Conservation (phyloP, 2,329 filamentous ascomycete species). For the Alternaria brassicae region DNA sequence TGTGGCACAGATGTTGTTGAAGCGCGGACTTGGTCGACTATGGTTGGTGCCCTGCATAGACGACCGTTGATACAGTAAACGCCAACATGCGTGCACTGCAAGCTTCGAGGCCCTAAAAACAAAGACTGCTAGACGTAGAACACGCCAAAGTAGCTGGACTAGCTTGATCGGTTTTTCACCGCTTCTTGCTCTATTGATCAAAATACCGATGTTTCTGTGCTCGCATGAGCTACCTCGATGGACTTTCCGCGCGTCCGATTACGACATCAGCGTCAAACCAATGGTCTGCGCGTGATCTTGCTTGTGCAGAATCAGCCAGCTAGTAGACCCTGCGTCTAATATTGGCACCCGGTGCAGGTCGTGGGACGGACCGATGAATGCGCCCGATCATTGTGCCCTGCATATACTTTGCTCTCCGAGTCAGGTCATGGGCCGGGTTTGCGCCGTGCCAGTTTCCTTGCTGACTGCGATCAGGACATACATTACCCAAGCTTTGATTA, state of each 20-base stretch:
- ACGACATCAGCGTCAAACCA: neutral
- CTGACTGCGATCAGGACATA: neutral
- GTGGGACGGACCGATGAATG: slow-evolving; percentile 8
- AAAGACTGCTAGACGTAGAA: neutral
- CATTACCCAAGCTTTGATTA: neutral
- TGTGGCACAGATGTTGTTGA: slow-evolving; percentile 1
- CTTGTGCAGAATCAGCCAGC: neutral
- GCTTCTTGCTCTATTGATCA: neutral
- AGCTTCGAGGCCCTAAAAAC: neutral
- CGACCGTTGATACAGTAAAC: neutral
- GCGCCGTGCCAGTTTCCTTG: neutral
- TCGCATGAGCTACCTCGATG: neutral
- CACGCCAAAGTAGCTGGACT: neutral
- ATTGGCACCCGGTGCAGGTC: slow-evolving; percentile 22
- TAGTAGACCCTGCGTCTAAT: neutral
- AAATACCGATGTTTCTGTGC: neutral
- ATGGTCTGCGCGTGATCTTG: neutral
- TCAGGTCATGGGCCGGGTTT: neutral
- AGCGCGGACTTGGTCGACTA: neutral
- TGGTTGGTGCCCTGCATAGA: neutral
- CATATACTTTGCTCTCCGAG: slow-evolving; percentile 6
- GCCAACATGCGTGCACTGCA: neutral
- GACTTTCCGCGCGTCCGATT: neutral
- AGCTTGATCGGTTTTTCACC: neutral
- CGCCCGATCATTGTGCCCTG: slow-evolving; percentile 19